phyloP scores from a whole-genome alignment of 371 early-diverging fungal species.

The Syncephalastrum racemosum region DNA sequence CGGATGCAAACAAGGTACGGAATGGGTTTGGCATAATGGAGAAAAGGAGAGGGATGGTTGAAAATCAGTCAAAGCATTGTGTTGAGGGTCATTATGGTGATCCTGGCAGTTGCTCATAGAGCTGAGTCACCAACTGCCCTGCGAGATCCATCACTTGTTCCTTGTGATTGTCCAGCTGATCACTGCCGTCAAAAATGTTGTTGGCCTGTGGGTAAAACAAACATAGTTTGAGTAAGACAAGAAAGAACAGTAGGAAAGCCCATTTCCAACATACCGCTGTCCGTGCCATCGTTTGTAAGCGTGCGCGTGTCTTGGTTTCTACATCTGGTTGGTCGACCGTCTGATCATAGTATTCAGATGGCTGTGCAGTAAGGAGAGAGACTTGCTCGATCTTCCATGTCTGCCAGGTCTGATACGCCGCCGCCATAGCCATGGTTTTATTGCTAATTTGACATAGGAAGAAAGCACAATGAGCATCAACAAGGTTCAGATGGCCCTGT shows the following conservation, averaged over 20 bases:
- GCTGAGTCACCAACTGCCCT: constrained; percentile 30
- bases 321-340: background rate
- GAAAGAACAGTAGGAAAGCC: no score
- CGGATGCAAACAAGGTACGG: no score
- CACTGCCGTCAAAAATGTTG: constrained; percentile 17
- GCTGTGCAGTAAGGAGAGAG: constrained; percentile 6
- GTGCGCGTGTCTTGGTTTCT: constrained; percentile 14
- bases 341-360: constrained; percentile 2
- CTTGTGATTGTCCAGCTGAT: constrained; percentile 32
- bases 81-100: constrained; percentile 31
- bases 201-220: constrained; percentile 12
- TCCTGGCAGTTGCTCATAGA: constrained; percentile 39
- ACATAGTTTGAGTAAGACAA: no score
- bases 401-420: constrained; percentile 48
- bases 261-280: constrained; percentile 14
- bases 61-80: background rate
- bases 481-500: background rate
- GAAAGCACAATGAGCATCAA: constrained; percentile 1
- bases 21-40: background rate
- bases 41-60: background rate
- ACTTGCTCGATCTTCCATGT: constrained; percentile 36
- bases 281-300: constrained; percentile 18
- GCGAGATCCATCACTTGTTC: constrained; percentile 34
- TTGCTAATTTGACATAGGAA: constrained; percentile 27
- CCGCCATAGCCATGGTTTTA: constrained; percentile 50